Evolutionary conservation across 495 filamentous ascomycete genomes (phyloP).

Genomic region (Aspergillus coremiiformis): DNA sequence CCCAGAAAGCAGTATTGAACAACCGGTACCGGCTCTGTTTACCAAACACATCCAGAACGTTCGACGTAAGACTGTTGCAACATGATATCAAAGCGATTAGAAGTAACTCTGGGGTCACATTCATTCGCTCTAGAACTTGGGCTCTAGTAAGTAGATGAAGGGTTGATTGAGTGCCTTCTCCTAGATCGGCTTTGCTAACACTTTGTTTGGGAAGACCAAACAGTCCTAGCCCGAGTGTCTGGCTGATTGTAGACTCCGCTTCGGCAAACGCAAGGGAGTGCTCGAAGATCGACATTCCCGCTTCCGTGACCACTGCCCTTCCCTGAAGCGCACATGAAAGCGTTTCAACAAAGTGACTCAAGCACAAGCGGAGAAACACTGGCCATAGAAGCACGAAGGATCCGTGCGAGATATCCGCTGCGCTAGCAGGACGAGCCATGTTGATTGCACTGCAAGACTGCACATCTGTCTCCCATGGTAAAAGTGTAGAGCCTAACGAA

Average conservation of each 20-base stretch:
- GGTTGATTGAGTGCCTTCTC: conserved; percentile 20
- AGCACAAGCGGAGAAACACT: conserved; percentile 70
- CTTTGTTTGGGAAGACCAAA: conserved; percentile 47
- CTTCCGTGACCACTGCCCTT: conserved; percentile 69
- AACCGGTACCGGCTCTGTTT: conserved; percentile 72
- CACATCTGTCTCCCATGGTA: conserved; percentile 61
- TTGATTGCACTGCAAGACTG: conserved; percentile 63
- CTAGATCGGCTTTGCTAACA: conserved; percentile 17
- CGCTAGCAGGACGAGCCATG: conserved; percentile 53
- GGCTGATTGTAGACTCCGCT: conserved; percentile 77
- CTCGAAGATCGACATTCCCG: conserved; percentile 94
- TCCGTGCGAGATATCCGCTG: conserved; percentile 49
- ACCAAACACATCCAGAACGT: conserved; percentile 70
- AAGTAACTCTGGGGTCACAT: conserved; percentile 84
- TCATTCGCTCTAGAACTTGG: conserved; percentile 51
- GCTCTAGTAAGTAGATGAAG: conserved; percentile 34
- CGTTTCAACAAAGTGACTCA: conserved; percentile 83
- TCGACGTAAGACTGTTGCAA: conserved; percentile 81
- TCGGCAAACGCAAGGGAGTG: conserved; percentile 95
- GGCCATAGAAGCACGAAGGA: conserved; percentile 85
- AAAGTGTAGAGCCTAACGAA: conserved; percentile 54
- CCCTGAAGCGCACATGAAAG: conserved; percentile 85
- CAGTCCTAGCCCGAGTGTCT: conserved; percentile 61
- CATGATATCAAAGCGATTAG: conserved; percentile 80
- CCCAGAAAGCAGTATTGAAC: conserved; percentile 82